Conservation (phyloP, 345 rosid species). For the Mallotus nudiflorus region DNA sequence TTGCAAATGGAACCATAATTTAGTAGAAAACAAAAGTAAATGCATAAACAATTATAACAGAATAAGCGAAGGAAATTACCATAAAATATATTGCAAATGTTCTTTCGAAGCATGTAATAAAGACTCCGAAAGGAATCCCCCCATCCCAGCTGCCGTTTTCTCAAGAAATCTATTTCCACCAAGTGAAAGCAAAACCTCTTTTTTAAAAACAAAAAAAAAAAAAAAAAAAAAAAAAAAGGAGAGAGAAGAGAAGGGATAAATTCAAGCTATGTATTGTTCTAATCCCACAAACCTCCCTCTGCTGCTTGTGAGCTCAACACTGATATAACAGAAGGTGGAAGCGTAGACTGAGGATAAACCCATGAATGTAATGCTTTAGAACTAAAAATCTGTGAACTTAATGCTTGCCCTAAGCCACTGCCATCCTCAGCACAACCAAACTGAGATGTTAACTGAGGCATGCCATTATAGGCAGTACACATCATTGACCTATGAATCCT, state of each 20-base stretch:
- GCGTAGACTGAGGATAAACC: slow-evolving; percentile 85
- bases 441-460: slow-evolving; percentile 39
- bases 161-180: slow-evolving; percentile 67
- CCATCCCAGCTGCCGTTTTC: slow-evolving; percentile 69
- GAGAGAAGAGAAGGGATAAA: slow-evolving; percentile 6
- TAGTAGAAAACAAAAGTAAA: slow-evolving; percentile 16
- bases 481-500: slow-evolving; percentile 71
- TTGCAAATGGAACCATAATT: not conserved
- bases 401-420: slow-evolving; percentile 36
- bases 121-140: slow-evolving; percentile 92
- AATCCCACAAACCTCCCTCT: slow-evolving; percentile 60
- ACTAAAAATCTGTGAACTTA: slow-evolving; percentile 42
- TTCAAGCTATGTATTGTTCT: not conserved
- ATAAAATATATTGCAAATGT: slow-evolving; percentile 67
- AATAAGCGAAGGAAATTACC: slow-evolving; percentile 45
- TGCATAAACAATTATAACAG: not conserved
- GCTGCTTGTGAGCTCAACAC: slow-evolving; percentile 52
- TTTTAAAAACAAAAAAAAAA: no score
- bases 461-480: slow-evolving; percentile 47
- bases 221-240: no score
- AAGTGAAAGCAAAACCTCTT: slow-evolving; percentile 27
- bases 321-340: slow-evolving; percentile 74
- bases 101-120: slow-evolving; percentile 77
- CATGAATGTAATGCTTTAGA: slow-evolving; percentile 74
- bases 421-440: slow-evolving; percentile 31